Evolutionary conservation across 768 basidiomycete genomes (phyloP).

Genomic region (Collybia mongolica): DNA sequence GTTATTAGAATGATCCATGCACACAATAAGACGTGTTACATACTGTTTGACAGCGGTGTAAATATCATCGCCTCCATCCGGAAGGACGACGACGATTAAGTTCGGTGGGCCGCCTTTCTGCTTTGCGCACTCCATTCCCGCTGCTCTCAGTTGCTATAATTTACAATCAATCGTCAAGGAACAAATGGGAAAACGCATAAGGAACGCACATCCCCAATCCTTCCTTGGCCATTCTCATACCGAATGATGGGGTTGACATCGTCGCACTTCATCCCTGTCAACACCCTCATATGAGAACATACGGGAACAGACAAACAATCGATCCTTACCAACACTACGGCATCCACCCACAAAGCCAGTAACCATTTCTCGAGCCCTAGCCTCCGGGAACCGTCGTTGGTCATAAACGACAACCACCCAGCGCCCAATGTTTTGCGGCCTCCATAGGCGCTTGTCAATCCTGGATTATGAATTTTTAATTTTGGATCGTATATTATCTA

Average conservation of each 20-base stretch:
- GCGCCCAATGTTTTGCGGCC: constrained; percentile 45
- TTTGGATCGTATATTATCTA: constrained; percentile 29
- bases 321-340: constrained; percentile 55
- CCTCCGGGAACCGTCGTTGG: constrained; percentile 45
- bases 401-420: constrained; percentile 71
- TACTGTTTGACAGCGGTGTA: constrained; percentile 82
- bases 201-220: constrained; percentile 37
- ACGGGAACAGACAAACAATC: constrained; percentile 35
- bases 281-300: constrained; percentile 17
- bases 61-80: constrained; percentile 69
- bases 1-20: not conserved
- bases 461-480: constrained; percentile 36
- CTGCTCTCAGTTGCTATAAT: constrained; percentile 42
- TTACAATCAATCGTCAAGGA: not conserved
- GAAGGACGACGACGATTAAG: constrained; percentile 68
- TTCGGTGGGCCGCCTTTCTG: constrained; percentile 42
- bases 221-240: constrained; percentile 59
- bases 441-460: constrained; percentile 68
- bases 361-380: constrained; percentile 48
- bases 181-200: not conserved
- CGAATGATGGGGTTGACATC: constrained; percentile 43
- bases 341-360: constrained; percentile 47
- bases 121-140: constrained; percentile 43
- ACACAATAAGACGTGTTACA: constrained; percentile 20
- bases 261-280: constrained; percentile 55